These are phyloP conservation scores for Coemansia umbellata DNA, from an alignment of 192 early-diverging fungal genomes.

Conservation along the genomic window DNA sequence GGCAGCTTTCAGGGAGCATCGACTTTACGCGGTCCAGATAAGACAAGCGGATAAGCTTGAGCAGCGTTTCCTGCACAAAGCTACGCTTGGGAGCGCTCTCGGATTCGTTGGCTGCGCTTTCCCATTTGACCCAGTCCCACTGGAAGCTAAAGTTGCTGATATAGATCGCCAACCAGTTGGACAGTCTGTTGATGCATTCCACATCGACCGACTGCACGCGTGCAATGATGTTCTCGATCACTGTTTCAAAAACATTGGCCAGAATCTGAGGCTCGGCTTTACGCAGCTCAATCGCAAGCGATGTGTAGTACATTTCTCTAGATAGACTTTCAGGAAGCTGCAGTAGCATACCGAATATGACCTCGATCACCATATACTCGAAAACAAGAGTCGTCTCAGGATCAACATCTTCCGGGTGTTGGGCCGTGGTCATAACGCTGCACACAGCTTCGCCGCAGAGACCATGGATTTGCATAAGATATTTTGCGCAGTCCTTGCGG, in stretches of 20 bases:
- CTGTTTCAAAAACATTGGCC: conserved; percentile 25
- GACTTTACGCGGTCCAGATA: conserved; percentile 87
- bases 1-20: conserved; percentile 67
- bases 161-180: conserved; percentile 88
- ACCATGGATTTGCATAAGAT: conserved; percentile 65
- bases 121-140: conserved; percentile 89
- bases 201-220: conserved; percentile 56
- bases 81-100: conserved; percentile 22
- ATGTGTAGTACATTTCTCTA: conserved; percentile 50
- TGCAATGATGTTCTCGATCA: conserved; percentile 25
- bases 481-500: conserved; percentile 84
- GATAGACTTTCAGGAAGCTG: conserved; percentile 54
- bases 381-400: conserved; percentile 47
- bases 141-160: conserved; percentile 89
- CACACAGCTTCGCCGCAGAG: conserved; percentile 53
- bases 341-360: conserved; percentile 55
- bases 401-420: conserved; percentile 30
- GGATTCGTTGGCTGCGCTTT: conserved; percentile 9
- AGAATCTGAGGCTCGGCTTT: conserved; percentile 47
- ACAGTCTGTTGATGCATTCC: conserved; percentile 77
- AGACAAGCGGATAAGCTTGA: conserved; percentile 78
- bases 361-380: conserved; percentile 57
- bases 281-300: conserved; percentile 53
- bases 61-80: conserved; percentile 85
- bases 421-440: conserved; percentile 33